A percentile compares a stretch with the other conserved stretches of the same genome.
Evolutionary conservation across 176 grass and related monocot genomes (phyloP).

Genomic region (Zizania latifolia): DNA sequence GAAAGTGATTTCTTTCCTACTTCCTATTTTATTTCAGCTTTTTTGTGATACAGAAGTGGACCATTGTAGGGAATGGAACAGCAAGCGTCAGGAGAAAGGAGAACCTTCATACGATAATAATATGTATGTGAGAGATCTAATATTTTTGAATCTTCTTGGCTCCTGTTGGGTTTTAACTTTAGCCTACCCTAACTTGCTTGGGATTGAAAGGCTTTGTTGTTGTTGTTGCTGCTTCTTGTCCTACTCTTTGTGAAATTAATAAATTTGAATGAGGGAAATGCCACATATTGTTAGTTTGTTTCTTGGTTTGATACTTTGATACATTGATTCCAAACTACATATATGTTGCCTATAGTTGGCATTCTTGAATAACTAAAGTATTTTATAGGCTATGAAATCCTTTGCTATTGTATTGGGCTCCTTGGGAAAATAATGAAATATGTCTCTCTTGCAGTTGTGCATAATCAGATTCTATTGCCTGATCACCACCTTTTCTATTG

Average conservation of each 20-base stretch:
- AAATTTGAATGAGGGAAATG: not conserved
- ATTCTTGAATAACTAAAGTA: not conserved
- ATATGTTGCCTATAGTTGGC: not conserved
- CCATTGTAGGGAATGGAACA: conserved; percentile 82
- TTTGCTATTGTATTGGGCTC: not conserved
- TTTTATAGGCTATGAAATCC: not conserved
- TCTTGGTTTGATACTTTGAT: not conserved
- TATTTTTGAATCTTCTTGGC: not conserved
- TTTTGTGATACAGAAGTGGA: conserved; percentile 91
- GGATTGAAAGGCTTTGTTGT: too few relatives aligned
- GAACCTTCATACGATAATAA: conserved; percentile 65
- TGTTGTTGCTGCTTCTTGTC: not conserved
- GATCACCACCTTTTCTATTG: conserved; percentile 9
- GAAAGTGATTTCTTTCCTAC: conserved; percentile 17
- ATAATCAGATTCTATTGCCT: not conserved
- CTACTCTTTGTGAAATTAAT: not conserved
- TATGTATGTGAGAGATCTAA: conserved; percentile 51
- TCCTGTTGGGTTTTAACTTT: too few relatives aligned
- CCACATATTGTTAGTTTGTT: not conserved
- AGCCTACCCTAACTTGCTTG: too few relatives aligned
- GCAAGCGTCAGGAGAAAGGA: conserved; percentile 50
- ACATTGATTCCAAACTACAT: not conserved
- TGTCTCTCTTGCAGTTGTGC: not conserved
- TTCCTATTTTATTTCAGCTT: conserved; percentile 54
- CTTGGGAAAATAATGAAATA: not conserved